phyloP scores from a whole-genome alignment of 75 land plant genomes.

The Cunninghamia lanceolata region DNA sequence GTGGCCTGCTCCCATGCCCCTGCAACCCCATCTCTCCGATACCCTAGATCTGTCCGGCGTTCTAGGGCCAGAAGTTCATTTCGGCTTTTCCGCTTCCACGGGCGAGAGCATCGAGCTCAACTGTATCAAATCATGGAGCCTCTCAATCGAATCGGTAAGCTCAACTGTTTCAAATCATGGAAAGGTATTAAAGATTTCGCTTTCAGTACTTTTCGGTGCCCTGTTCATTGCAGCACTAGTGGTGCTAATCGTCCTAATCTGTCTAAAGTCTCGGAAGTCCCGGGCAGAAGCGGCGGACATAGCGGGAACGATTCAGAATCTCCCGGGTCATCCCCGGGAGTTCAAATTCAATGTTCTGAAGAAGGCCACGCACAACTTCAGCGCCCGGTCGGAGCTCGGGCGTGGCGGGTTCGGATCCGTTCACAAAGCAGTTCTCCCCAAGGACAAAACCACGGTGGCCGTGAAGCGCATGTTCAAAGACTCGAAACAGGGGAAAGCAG shows the following conservation, averaged over 20 bases:
- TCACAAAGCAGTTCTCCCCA: conserved; percentile 22
- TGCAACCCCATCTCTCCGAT: neutral
- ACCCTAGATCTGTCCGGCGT: conserved; percentile 22
- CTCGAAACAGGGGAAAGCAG: conserved; percentile 9
- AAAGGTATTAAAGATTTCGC: neutral
- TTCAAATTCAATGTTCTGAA: conserved; percentile 37
- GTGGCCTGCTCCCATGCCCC: neutral
- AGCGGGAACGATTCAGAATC: neutral
- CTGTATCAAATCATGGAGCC: conserved; percentile 11
- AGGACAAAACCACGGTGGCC: conserved; percentile 13
- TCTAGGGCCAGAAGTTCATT: conserved; percentile 32
- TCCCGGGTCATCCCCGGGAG: conserved; percentile 21
- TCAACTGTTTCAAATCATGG: no score
- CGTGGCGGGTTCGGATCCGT: conserved; percentile 37
- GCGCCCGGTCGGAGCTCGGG: conserved; percentile 19
- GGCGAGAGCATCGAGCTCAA: conserved; percentile 35
- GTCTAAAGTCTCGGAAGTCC: neutral
- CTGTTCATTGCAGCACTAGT: neutral
- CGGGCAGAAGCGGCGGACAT: neutral
- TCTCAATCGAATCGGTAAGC: neutral
- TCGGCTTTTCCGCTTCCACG: conserved; percentile 66
- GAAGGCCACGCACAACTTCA: conserved; percentile 30
- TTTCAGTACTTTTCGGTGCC: neutral
- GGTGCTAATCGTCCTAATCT: neutral
- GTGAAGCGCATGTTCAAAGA: conserved; percentile 16